Conservation (phyloP, 176 grass and related monocot genomes). For the Carex myosuroides region DNA sequence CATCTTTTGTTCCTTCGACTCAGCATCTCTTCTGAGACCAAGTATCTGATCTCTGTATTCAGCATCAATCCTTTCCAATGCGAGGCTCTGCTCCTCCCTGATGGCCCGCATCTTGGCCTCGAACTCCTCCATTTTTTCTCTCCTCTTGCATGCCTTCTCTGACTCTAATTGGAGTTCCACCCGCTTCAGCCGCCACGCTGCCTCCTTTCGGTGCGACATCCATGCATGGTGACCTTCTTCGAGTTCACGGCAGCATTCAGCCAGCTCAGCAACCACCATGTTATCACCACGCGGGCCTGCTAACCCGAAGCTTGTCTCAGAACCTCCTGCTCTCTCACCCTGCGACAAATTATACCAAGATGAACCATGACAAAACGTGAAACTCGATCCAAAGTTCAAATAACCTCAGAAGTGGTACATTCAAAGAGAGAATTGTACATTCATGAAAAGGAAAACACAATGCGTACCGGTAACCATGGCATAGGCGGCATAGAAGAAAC, state of each 20-base stretch:
- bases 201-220: constrained; percentile 77
- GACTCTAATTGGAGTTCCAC: constrained; percentile 88
- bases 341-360: not conserved
- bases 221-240: constrained; percentile 81
- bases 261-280: constrained; percentile 51
- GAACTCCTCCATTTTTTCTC: constrained; percentile 70
- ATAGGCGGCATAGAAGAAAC: constrained; percentile 34
- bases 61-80: constrained; percentile 57
- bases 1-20: constrained; percentile 86
- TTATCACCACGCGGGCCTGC: constrained; percentile 1
- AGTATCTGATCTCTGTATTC: constrained; percentile 73
- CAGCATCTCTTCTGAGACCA: constrained; percentile 63
- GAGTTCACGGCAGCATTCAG: constrained; percentile 62
- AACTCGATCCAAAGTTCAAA: not conserved
- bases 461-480: constrained; percentile 44
- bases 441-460: not conserved
- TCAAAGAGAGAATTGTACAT: too few species aligned
- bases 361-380: not conserved
- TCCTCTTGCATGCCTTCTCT: constrained; percentile 59
- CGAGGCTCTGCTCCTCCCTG: constrained; percentile 55
- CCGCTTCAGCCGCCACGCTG: constrained; percentile 72
- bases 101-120: constrained; percentile 63
- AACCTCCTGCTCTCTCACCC: constrained; percentile 15
- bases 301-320: constrained; percentile 25
- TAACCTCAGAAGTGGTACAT: not conserved